Evolutionary conservation across 192 early-diverging fungal species (phyloP).

Genomic region (Chytriomyces sp.): DNA sequence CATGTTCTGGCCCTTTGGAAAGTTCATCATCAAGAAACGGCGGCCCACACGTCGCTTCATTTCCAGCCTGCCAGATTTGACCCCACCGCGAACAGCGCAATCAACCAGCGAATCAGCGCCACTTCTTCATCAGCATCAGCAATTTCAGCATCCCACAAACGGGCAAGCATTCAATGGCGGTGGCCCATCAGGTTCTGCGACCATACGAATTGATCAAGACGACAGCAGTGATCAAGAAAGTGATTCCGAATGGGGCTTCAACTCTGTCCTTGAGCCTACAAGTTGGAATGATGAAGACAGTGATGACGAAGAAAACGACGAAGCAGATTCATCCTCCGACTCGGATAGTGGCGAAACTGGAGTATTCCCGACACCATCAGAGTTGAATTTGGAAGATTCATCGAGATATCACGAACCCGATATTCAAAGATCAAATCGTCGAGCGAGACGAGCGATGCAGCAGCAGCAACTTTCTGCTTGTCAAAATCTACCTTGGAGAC

Average conservation of each 20-base stretch:
- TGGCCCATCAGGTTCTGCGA: not conserved
- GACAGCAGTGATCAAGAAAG: not conserved
- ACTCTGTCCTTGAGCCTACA: not conserved
- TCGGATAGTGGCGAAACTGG: not conserved
- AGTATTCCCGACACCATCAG: not conserved
- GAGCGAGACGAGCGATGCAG: not conserved
- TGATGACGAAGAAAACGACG: conserved; percentile 1
- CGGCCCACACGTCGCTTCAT: conserved; percentile 29
- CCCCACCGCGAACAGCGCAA: conserved; percentile 6
- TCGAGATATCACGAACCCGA: too few relatives aligned
- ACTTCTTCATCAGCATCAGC: not conserved
- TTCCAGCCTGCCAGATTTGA: conserved; percentile 32
- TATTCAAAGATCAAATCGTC: not conserved
- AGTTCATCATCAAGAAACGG: conserved; percentile 78
- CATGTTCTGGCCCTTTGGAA: conserved; percentile 96
- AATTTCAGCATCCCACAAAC: not conserved
- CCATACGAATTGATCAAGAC: not conserved
- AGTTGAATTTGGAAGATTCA: too few relatives aligned
- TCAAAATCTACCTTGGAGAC: too few relatives aligned
- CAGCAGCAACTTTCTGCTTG: not conserved
- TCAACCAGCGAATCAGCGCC: not conserved
- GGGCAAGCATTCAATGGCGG: not conserved
- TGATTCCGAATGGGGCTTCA: not conserved
- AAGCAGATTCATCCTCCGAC: not conserved
- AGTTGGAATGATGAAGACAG: conserved; percentile 27